Evolutionary conservation across 2,329 filamentous ascomycete species (phyloP).

Genomic region (Penicillium digitatum): DNA sequence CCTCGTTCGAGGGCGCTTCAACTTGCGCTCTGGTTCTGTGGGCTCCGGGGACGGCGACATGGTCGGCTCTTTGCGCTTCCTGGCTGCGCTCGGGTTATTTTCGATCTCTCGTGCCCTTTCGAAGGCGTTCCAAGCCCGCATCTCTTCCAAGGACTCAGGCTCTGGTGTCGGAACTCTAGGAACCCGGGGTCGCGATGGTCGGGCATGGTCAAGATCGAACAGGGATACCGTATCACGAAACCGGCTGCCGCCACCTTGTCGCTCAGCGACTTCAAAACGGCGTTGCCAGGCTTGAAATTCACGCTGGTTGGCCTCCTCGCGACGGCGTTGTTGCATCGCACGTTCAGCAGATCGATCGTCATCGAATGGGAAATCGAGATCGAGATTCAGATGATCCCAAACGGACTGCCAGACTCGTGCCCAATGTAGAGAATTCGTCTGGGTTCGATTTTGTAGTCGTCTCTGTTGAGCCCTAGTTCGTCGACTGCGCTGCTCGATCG

Average conservation of each 20-base stretch:
- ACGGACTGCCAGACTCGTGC: conserved; percentile 83
- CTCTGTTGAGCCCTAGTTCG: conserved; percentile 48
- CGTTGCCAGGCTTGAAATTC: conserved; percentile 73
- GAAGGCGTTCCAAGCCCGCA: conserved; percentile 83
- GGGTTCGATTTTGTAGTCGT: conserved; percentile 38
- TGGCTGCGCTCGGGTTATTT: conserved; percentile 46
- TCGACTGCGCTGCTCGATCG: conserved; percentile 46
- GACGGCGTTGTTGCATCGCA: conserved; percentile 51
- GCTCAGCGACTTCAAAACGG: conserved; percentile 74
- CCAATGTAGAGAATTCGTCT: conserved; percentile 57
- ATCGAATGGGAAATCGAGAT: conserved; percentile 81
- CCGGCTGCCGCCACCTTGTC: conserved; percentile 68
- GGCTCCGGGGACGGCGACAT: conserved; percentile 73
- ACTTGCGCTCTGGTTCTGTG: conserved; percentile 69
- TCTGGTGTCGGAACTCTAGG: conserved; percentile 48
- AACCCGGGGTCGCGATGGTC: conserved; percentile 40
- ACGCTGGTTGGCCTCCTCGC: conserved; percentile 50
- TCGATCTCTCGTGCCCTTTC: conserved; percentile 75
- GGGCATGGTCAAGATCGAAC: conserved; percentile 49
- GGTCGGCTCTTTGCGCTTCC: conserved; percentile 53
- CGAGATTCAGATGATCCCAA: conserved; percentile 71
- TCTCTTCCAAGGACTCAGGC: conserved; percentile 73
- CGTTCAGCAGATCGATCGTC: conserved; percentile 61
- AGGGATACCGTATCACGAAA: conserved; percentile 66
- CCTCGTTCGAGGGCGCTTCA: conserved; percentile 82